Conservation (phyloP, 1,284 basidiomycete genomes). For the Wallemia hederae region DNA sequence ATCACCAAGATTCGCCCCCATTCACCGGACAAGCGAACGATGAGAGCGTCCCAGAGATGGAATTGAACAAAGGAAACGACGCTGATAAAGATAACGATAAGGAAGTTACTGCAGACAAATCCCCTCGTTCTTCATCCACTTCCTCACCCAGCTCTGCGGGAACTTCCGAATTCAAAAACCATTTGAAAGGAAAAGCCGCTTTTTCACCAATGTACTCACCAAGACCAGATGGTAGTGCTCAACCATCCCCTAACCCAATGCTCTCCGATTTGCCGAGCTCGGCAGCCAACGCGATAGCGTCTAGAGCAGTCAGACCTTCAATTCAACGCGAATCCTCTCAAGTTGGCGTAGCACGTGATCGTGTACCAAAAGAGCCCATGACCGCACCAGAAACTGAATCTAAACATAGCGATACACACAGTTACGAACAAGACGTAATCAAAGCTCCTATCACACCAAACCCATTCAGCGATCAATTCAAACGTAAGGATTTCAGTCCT, state of each 20-base stretch:
- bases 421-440: no score
- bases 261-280: background rate
- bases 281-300: background rate
- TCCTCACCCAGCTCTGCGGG: no score
- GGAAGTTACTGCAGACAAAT: no score
- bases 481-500: background rate
- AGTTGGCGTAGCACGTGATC: background rate
- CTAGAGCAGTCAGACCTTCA: background rate
- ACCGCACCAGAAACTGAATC: background rate
- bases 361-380: background rate
- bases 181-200: background rate
- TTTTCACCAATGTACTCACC: background rate
- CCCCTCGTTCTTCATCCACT: background rate
- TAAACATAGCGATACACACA: no score
- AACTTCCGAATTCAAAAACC: background rate
- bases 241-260: background rate
- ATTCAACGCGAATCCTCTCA: background rate
- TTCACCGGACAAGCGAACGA: background rate
- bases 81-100: no score
- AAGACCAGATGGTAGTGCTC: background rate
- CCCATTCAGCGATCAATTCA: slow-evolving; percentile 4
- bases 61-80: background rate
- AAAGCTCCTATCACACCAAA: background rate
- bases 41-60: background rate
- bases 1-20: background rate